Base-by-base conservation (phyloP, 495 filamentous ascomycete genomes). In the Talaromyces borbonicus region DNA sequence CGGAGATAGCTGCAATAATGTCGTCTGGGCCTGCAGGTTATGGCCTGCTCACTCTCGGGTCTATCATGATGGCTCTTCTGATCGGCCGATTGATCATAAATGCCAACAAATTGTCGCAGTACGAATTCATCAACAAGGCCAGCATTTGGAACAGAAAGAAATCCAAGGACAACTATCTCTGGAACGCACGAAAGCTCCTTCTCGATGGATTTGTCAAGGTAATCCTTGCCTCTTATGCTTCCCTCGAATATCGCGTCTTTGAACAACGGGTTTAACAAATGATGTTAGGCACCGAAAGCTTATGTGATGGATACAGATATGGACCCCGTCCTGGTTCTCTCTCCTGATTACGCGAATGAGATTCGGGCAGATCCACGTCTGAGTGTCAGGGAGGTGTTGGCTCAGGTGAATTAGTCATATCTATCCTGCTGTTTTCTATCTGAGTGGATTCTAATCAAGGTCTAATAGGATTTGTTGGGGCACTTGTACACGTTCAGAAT, bases 401-500 rank as follows among this genome's bases (percentile, higher is more conserved):
- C 15, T 18, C 14, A 24, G 29, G 43, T 46, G 5, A 22, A 31
- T 36, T 25, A 14, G 14, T 26, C 8, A 26, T 14, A n/a, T 35
- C 9, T 15, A 5, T n/a, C n/a, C n/a, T n/a, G n/a, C n/a, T n/a
- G n/a, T n/a, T n/a, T n/a, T n/a, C n/a, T n/a, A n/a, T n/a, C n/a
- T n/a, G n/a, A n/a, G n/a, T n/a, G n/a, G n/a, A n/a, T n/a, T n/a
- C n/a, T n/a, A n/a, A n/a, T n/a, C n/a, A n/a, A n/a, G n/a, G n/a
- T n/a, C n/a, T 46, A 15, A 24, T 24, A 46, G 43, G 43, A 46
- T 14, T 75, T 61, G 2, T 22, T 35, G 16, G 54, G 59, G 2
- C 59, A 63, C 5, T 56, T 74, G 12, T 53, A 67, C 3, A 73
- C 73, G 0, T 73, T 77, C 39, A 67, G 75, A 24, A 56, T 64